A percentile compares a stretch with the other conserved stretches of the same genome.
Conservation (phyloP, 257 asterid species). For the Paraleonurus japonicus region DNA sequence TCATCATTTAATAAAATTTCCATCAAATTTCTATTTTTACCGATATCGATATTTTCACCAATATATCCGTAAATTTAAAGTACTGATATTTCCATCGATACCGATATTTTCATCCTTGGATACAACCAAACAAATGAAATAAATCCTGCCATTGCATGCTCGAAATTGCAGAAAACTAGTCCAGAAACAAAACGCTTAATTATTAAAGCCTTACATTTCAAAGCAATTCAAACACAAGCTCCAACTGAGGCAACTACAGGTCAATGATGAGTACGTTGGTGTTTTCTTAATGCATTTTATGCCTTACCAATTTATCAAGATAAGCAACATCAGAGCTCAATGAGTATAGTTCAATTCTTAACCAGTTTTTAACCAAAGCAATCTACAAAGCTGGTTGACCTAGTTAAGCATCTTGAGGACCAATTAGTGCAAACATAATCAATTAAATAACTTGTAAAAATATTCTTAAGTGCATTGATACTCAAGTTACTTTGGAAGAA, state of each 20-base stretch:
- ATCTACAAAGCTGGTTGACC: conserved; percentile 14
- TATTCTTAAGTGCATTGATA: not conserved
- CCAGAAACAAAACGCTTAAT: not conserved
- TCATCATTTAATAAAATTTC: too few species aligned
- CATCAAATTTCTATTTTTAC: too few species aligned
- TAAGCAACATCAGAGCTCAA: not conserved
- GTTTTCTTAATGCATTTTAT: not conserved
- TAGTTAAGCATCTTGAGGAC: not conserved
- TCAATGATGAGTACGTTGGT: not conserved
- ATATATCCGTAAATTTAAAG: too few species aligned
- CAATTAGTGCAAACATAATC: not conserved
- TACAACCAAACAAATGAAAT: not conserved
- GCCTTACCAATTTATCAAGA: not conserved
- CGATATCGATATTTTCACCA: too few species aligned
- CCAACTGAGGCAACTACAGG: conserved; percentile 6
- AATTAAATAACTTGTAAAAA: not conserved
- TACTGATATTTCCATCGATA: too few species aligned
- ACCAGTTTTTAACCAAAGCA: not conserved
- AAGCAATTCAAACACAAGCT: not conserved
- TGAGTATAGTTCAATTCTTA: not conserved
- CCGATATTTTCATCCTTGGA: too few species aligned
- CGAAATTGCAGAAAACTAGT: not conserved
- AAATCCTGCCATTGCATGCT: not conserved
- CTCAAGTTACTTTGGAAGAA: not conserved
- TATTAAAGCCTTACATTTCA: not conserved